Conservation (phyloP, 2,329 filamentous ascomycete species). For the Fusarium domesticum region DNA sequence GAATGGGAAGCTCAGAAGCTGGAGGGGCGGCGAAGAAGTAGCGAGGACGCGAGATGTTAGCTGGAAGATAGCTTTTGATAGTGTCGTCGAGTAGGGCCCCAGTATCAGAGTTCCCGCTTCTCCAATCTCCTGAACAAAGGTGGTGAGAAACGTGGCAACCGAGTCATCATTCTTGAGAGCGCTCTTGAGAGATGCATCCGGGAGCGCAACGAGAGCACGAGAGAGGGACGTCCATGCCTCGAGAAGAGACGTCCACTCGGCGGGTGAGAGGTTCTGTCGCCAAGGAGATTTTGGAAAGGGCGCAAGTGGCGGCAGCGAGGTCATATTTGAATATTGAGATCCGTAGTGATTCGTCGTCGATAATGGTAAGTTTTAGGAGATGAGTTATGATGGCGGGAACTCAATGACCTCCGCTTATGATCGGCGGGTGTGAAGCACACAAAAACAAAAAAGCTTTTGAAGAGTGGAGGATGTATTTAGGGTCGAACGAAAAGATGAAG, state of each 20-base stretch:
- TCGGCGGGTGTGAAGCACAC: no score
- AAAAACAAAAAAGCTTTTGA: background rate
- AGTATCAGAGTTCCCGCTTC: constrained; percentile 34
- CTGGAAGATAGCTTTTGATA: constrained; percentile 64
- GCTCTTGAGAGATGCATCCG: constrained; percentile 53
- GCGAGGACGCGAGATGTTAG: constrained; percentile 58
- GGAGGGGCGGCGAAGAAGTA: constrained; percentile 35
- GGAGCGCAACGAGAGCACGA: constrained; percentile 60
- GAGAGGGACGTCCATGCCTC: constrained; percentile 72
- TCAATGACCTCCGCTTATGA: no score
- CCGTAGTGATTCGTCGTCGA: background rate
- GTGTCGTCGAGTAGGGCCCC: constrained; percentile 37
- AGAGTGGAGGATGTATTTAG: background rate
- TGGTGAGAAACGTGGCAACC: constrained; percentile 60
- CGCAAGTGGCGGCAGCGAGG: constrained; percentile 66
- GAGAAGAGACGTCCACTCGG: constrained; percentile 76
- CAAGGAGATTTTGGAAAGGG: constrained; percentile 70
- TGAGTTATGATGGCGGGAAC: background rate
- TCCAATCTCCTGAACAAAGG: constrained; percentile 60
- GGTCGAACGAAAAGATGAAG: background rate
- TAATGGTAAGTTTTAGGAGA: background rate
- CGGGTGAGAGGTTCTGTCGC: constrained; percentile 60
- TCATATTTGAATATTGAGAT: constrained; percentile 31
- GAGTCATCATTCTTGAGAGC: constrained; percentile 55
- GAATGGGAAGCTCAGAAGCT: constrained; percentile 63